Evolutionary conservation across 768 basidiomycete genomes (phyloP).

Genomic region (Suillus brevipes): DNA sequence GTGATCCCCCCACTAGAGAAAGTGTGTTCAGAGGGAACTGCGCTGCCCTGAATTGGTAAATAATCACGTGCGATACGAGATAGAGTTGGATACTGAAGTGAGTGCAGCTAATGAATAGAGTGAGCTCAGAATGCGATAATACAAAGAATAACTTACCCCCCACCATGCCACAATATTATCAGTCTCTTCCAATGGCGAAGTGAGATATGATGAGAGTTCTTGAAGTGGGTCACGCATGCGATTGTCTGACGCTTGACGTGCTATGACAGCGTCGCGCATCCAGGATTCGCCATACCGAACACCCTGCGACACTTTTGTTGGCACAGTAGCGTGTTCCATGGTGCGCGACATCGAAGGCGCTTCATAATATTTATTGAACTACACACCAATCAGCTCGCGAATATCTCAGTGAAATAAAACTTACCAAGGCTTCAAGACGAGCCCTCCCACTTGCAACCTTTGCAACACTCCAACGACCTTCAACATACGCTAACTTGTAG

Average conservation of each 20-base stretch:
- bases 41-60: constrained; percentile 9
- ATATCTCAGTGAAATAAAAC: neutral
- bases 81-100: constrained; percentile 19
- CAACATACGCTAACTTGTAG: neutral
- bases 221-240: too few species aligned
- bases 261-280: neutral
- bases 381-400: neutral
- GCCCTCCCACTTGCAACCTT: neutral
- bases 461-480: neutral
- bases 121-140: neutral
- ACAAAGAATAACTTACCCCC: too few species aligned
- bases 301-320: neutral
- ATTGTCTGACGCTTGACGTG: neutral
- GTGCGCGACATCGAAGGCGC: neutral
- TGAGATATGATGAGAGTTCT: too few species aligned
- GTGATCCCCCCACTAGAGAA: constrained; percentile 32
- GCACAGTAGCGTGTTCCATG: neutral
- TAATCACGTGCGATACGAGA: constrained; percentile 14
- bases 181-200: too few species aligned
- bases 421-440: neutral
- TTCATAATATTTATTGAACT: neutral
- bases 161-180: too few species aligned
- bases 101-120: constrained; percentile 10
- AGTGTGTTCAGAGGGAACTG: constrained; percentile 25
- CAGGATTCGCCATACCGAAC: neutral